A percentile compares a stretch with the other conserved stretches of the same genome.
Conservation (phyloP, 108 stramenopile genomes). For the Cyclotella distinguenda region DNA sequence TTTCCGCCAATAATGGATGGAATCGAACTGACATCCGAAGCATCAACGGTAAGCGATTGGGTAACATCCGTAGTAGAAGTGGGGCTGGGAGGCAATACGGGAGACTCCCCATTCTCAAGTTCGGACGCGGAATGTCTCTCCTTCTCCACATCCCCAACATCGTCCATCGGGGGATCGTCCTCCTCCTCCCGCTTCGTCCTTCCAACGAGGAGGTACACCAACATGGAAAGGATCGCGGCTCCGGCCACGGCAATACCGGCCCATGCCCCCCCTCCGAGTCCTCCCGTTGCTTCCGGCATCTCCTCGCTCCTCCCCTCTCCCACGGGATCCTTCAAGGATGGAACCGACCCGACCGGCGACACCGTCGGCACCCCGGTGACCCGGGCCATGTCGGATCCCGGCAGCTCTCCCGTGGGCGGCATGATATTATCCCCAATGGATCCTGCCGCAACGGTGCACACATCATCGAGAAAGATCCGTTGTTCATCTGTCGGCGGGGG, state of each 20-base stretch:
- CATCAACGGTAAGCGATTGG: constrained; percentile 21
- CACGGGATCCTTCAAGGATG: not conserved
- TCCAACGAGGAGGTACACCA: constrained; percentile 3
- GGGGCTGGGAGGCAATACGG: not conserved
- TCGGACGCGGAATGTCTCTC: not conserved
- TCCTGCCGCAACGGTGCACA: not conserved
- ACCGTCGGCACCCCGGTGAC: not conserved
- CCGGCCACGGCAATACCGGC: constrained; percentile 15
- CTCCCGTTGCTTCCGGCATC: not conserved
- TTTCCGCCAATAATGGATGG: constrained; percentile 11
- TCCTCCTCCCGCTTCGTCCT: constrained; percentile 6
- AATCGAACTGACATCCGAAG: constrained; percentile 3
- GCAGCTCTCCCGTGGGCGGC: not conserved
- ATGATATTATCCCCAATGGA: constrained; percentile 11
- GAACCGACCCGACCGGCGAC: not conserved
- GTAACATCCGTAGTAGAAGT: constrained; percentile 18
- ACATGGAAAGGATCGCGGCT: constrained; percentile 11
- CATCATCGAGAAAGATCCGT: constrained; percentile 12
- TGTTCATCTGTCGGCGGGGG: constrained; percentile 14
- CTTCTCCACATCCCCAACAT: not conserved
- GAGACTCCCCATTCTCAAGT: not conserved
- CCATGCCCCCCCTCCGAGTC: constrained; percentile 1
- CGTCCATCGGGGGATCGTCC: not conserved
- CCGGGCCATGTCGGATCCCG: not conserved
- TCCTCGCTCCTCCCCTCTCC: not conserved